phyloP scores from a whole-genome alignment of 2,329 filamentous ascomycete genomes.

The Talaromyces sp. region DNA sequence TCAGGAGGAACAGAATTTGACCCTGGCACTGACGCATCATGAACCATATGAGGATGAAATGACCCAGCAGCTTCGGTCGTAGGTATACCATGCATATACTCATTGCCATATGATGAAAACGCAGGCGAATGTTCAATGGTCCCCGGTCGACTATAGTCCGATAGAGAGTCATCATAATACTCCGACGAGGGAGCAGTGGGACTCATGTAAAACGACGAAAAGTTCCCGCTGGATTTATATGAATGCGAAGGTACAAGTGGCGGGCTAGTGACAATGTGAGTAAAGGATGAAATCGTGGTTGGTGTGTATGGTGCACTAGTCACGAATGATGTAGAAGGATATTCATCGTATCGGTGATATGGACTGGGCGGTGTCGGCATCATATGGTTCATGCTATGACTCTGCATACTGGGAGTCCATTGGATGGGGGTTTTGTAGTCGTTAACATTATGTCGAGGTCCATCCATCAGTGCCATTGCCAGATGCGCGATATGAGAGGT shows the following conservation, averaged over 20 bases:
- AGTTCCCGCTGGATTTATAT: slow-evolving; percentile 31
- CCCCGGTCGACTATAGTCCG: slow-evolving; percentile 27
- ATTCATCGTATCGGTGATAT: slow-evolving; percentile 30
- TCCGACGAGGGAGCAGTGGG: slow-evolving; percentile 34
- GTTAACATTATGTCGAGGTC: slow-evolving; percentile 63
- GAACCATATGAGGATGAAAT: slow-evolving; percentile 27
- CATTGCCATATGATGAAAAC: slow-evolving; percentile 36
- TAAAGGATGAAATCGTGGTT: slow-evolving; percentile 37
- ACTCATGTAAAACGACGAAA: slow-evolving; percentile 30
- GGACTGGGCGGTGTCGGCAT: slow-evolving; percentile 33
- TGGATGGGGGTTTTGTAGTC: slow-evolving; percentile 67
- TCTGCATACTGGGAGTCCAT: slow-evolving; percentile 43
- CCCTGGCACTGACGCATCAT: slow-evolving; percentile 30
- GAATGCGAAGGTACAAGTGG: slow-evolving; percentile 29
- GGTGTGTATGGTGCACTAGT: slow-evolving; percentile 38
- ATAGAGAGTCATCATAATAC: slow-evolving; percentile 28
- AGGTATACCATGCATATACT: slow-evolving; percentile 26
- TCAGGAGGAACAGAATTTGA: slow-evolving; percentile 32
- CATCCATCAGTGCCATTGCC: slow-evolving; percentile 64
- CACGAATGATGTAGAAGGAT: slow-evolving; percentile 32
- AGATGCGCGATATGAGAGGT: slow-evolving; percentile 56
- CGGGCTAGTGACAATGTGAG: slow-evolving; percentile 25
- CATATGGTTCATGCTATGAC: slow-evolving; percentile 29
- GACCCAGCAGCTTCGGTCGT: slow-evolving; percentile 25
- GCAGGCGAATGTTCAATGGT: slow-evolving; percentile 32